Base-by-base conservation (phyloP, 768 basidiomycete species). In the Boletus eberwhitei region DNA sequence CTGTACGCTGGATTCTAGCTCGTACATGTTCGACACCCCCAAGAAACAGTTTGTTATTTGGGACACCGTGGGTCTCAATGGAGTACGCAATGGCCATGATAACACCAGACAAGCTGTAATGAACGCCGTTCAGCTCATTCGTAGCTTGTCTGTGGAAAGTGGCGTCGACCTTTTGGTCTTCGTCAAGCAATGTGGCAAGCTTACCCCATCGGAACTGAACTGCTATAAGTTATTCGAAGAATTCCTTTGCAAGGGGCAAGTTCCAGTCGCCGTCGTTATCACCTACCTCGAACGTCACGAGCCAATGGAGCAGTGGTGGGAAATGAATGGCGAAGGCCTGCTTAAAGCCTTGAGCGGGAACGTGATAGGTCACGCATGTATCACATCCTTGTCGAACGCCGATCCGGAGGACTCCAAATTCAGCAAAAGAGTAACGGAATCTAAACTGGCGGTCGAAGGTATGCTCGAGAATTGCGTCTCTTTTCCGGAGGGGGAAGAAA, bases 131-230 rank as follows among this genome's bases (percentile, higher is more conserved):
- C 22, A 22, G 14, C 61, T 77, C 14, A 53, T 77, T 39, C 55
- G 60, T 8, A 52, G 44, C 3, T 48, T 75, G 16, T 32, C 13
- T 2, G 8, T 1, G 17, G 12, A 26, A 2, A 19, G 24, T 3
- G 66, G 56, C 5, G 68, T 76, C 21, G 68, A 63, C 55, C 64
- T 77, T 8, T 66, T 77, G 2, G 57, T 75, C 4, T 74, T 68
- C 48, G 61, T 63, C 52, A 68, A 71, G 59, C 59, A 63, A 8
- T 57, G 54, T 0, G 64, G 71, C 1, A 57, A 64, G 46, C 61
- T 73, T 44, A 67, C 58, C 35, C 58, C 59, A 14, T 53, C 64
- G 2, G 52, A 63, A 22, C 37, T 55, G 35, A 53, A 64, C 19
- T 69, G 62, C 51, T 76, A 68, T 59, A 47, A 38, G 29, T 35